A percentile compares a stretch with the other conserved stretches of the same genome.
Evolutionary conservation across 1,284 basidiomycete species (phyloP).

Genomic region (Athelia sp.): DNA sequence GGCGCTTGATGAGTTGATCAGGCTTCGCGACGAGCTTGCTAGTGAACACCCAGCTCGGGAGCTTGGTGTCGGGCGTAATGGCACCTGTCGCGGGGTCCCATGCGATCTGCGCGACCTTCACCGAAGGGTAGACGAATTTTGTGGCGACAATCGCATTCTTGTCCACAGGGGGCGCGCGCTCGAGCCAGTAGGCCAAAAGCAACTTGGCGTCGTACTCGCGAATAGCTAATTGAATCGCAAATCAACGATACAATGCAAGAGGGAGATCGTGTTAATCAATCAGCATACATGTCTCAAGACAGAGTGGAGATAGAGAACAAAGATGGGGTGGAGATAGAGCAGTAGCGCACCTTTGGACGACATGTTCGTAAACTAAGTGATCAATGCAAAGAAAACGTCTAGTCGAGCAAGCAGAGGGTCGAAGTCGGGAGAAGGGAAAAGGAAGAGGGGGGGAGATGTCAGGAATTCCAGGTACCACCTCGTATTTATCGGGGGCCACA

Average conservation of each 20-base stretch:
- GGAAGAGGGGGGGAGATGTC: not conserved
- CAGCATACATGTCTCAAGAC: not conserved
- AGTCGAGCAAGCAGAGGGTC: not conserved
- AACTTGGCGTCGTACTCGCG: constrained; percentile 95
- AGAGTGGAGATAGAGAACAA: constrained; percentile 5
- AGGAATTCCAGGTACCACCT: not conserved
- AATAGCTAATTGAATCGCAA: constrained; percentile 80
- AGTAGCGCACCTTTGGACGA: constrained; percentile 27
- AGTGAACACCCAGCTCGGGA: constrained; percentile 83
- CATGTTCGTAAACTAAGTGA: constrained; percentile 14
- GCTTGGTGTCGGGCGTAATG: constrained; percentile 74
- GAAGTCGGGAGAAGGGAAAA: not conserved
- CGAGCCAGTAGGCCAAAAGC: constrained; percentile 90
- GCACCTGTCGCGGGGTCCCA: constrained; percentile 84
- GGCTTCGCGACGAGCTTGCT: constrained; percentile 91
- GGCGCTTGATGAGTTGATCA: constrained; percentile 99
- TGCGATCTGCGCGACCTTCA: constrained; percentile 76
- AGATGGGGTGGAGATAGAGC: not conserved
- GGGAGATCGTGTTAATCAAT: constrained; percentile 4
- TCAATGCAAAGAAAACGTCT: constrained; percentile 3
- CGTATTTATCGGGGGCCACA: not conserved
- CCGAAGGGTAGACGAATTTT: constrained; percentile 60
- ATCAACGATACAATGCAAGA: too few relatives aligned
- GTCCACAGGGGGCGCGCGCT: constrained; percentile 70
- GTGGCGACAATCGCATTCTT: constrained; percentile 48